phyloP scores from a whole-genome alignment of 805 yeast genomes.

The Yamadazyma akitaensis region DNA sequence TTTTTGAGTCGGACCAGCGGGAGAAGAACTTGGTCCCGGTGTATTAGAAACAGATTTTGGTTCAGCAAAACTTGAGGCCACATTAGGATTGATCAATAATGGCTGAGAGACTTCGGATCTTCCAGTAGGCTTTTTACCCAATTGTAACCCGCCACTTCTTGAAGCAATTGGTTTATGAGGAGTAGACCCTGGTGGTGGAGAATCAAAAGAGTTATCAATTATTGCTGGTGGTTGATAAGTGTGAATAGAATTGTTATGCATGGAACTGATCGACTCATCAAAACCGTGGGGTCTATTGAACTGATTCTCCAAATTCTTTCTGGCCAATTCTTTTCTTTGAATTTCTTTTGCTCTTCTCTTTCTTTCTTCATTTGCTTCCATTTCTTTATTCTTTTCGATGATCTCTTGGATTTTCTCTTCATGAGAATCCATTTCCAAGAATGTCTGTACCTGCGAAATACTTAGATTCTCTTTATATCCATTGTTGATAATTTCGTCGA shows the following conservation, averaged over 20 bases:
- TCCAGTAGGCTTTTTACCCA: conserved; percentile 54
- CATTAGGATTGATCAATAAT: conserved; percentile 19
- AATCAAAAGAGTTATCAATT: conserved; percentile 9
- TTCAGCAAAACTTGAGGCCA: conserved; percentile 23
- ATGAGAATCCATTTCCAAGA: conserved; percentile 95
- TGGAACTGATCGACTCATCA: conserved; percentile 4
- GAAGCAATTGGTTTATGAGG: conserved; percentile 5
- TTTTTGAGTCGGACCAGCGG: conserved; percentile 19
- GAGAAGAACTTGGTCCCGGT: conserved; percentile 12
- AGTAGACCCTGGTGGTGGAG: conserved; percentile 2
- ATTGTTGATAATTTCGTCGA: conserved; percentile 86
- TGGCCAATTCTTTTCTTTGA: conserved; percentile 73
- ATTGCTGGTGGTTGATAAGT: conserved; percentile 21
- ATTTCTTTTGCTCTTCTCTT: conserved; percentile 91
- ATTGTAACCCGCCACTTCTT: conserved; percentile 61
- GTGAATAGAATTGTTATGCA: conserved; percentile 14
- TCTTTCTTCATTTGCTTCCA: conserved; percentile 96
- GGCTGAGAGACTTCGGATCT: conserved; percentile 27
- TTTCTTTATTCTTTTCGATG: conserved; percentile 93
- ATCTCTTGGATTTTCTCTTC: conserved; percentile 98
- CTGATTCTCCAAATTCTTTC: conserved; percentile 52
- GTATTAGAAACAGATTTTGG: conserved; percentile 12
- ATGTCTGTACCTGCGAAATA: conserved; percentile 76
- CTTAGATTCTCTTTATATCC: conserved; percentile 90
- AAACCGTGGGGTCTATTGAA: conserved; percentile 21